These are phyloP conservation scores for Dendrobium huoshanense DNA, from an alignment of 106 monocot species.

Conservation along the genomic window DNA sequence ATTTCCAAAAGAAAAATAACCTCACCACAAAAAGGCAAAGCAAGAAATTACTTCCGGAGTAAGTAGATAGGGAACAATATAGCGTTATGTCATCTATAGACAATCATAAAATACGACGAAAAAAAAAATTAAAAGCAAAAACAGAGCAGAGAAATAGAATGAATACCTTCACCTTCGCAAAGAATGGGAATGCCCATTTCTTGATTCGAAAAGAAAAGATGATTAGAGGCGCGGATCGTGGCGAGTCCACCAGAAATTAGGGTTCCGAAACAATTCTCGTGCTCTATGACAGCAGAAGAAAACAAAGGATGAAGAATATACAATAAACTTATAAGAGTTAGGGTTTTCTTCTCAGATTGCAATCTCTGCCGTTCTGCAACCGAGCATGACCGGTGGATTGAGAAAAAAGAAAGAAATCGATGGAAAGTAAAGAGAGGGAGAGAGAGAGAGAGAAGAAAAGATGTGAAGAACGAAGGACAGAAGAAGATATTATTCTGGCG, in stretches of 20 bases:
- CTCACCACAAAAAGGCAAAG: not conserved
- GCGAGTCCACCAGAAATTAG: not conserved
- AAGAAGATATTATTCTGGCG: slow-evolving; percentile 7
- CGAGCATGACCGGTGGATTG: not conserved
- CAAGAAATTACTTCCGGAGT: not conserved
- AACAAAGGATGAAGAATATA: not conserved
- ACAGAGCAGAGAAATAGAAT: not conserved
- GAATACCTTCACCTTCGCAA: not conserved
- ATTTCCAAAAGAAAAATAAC: not conserved
- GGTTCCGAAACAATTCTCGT: not conserved
- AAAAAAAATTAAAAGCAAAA: not conserved
- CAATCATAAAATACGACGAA: not conserved
- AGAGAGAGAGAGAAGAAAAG: not conserved
- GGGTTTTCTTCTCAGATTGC: not conserved
- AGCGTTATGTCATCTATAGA: not conserved
- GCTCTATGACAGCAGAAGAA: not conserved
- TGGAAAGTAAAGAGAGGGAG: not conserved
- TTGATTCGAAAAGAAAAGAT: not conserved
- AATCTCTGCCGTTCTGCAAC: not conserved
- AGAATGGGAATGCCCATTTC: not conserved
- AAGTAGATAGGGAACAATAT: not conserved
- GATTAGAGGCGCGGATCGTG: not conserved
- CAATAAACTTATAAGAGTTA: not conserved
- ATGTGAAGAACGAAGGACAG: not conserved
- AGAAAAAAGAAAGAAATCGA: not conserved